Percentiles rank a stretch among this genome's conserved stretches.
These are phyloP conservation scores for Ceratobasidium sp. DNA, from an alignment of 1,284 basidiomycete genomes.

Conservation along the genomic window DNA sequence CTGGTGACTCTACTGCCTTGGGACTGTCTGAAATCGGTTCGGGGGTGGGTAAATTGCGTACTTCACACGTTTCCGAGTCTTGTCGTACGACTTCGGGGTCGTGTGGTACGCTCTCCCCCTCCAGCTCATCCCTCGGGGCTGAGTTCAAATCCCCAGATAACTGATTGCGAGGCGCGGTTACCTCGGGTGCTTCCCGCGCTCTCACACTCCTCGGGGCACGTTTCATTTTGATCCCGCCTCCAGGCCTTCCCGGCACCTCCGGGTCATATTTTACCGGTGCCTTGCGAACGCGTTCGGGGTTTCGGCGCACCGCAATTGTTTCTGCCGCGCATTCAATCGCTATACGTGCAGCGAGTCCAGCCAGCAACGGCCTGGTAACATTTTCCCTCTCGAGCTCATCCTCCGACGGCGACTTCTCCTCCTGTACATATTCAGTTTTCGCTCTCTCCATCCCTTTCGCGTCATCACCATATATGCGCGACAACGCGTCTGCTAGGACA, in stretches of 20 bases:
- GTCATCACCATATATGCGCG: not conserved
- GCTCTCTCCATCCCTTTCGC: not conserved
- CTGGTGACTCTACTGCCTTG: no score
- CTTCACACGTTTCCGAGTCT: no score
- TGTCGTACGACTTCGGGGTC: no score
- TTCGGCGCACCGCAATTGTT: not conserved
- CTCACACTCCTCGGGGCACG: not conserved
- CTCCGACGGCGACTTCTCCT: not conserved
- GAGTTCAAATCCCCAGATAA: not conserved
- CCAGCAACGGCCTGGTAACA: not conserved
- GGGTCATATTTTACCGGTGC: not conserved
- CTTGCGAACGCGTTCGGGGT: not conserved
- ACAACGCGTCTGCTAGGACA: no score
- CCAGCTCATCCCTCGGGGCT: no score
- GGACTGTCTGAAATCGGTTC: no score
- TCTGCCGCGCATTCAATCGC: not conserved
- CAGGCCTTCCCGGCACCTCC: not conserved
- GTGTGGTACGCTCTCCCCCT: no score
- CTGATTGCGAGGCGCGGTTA: not conserved
- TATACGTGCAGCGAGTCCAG: not conserved
- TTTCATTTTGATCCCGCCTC: not conserved
- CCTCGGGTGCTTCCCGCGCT: not conserved
- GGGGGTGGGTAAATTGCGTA: no score
- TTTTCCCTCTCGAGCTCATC: not conserved
- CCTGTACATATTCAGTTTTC: slow-evolving; percentile 5